Conservation (phyloP, 106 monocot species). For the Acorus gramineus region DNA sequence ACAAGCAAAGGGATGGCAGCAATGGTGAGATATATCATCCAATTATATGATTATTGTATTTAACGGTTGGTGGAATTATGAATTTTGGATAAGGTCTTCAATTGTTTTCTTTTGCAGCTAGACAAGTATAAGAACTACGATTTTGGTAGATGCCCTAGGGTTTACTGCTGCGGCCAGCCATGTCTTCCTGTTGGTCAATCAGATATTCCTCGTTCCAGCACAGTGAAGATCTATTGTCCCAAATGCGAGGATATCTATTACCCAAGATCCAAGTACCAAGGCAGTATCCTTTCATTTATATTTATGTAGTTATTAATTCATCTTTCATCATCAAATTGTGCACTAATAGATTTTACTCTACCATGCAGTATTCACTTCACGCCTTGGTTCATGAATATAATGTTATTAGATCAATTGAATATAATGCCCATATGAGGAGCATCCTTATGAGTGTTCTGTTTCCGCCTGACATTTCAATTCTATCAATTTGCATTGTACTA, state of each 20-base stretch:
- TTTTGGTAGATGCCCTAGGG: constrained; percentile 75
- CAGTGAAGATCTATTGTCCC: constrained; percentile 82
- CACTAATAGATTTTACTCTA: no score
- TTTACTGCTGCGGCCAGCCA: constrained; percentile 67
- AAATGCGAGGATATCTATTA: constrained; percentile 85
- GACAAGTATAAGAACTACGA: constrained; percentile 82
- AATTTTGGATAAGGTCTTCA: neutral
- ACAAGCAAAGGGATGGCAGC: constrained; percentile 69
- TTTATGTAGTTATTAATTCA: neutral
- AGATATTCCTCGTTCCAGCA: constrained; percentile 65
- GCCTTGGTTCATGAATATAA: no score
- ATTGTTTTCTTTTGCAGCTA: constrained; percentile 28
- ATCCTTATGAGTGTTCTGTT: no score
- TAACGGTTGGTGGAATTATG: neutral
- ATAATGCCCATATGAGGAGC: no score
- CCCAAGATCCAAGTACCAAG: constrained; percentile 83
- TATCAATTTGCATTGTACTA: no score
- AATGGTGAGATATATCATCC: constrained; percentile 37
- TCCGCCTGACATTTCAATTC: no score
- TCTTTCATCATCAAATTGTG: no score
- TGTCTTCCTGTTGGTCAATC: constrained; percentile 84
- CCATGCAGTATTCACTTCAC: no score
- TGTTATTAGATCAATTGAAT: no score
- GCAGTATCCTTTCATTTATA: constrained; percentile 62
- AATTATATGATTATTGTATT: neutral